phyloP scores from a whole-genome alignment of 805 yeast genomes.

The Barnettozyma vustinii region DNA sequence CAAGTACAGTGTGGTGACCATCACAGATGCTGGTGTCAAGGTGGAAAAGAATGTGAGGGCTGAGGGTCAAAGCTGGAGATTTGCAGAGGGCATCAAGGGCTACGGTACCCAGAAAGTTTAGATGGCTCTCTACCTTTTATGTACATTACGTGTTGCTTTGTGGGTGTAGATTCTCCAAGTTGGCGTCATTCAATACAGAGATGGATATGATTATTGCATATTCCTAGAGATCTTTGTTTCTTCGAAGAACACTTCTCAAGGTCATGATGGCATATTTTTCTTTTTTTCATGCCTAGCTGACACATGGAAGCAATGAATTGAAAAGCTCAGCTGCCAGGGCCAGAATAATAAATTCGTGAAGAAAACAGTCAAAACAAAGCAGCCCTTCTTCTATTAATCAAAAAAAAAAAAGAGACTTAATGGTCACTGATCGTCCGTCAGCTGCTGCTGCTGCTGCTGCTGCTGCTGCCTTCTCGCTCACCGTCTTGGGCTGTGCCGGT shows the following conservation, averaged over 20 bases:
- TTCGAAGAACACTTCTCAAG: too few relatives aligned
- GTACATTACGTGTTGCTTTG: background rate
- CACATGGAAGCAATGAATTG: background rate
- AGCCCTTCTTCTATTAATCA: background rate
- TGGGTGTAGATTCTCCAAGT: background rate
- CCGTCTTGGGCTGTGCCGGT: background rate
- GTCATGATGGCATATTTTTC: too few relatives aligned
- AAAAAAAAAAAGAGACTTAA: background rate
- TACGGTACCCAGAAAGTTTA: constrained; percentile 69
- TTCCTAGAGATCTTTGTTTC: too few relatives aligned
- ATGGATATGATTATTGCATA: too few relatives aligned
- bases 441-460: too few relatives aligned
- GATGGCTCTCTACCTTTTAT: background rate
- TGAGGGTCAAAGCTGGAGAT: constrained; percentile 80
- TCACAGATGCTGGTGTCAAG: constrained; percentile 57
- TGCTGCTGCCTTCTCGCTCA: constrained; percentile 1
- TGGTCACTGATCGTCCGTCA: background rate
- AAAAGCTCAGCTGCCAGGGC: background rate
- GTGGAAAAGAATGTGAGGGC: constrained; percentile 64
- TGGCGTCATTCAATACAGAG: background rate
- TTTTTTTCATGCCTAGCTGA: too few relatives aligned
- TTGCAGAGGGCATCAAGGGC: constrained; percentile 84
- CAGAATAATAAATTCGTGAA: background rate
- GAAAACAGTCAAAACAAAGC: background rate
- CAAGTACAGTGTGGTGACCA: constrained; percentile 73